Evolutionary conservation across 2,329 filamentous ascomycete species (phyloP).

Genomic region (Passalora sequoiae): DNA sequence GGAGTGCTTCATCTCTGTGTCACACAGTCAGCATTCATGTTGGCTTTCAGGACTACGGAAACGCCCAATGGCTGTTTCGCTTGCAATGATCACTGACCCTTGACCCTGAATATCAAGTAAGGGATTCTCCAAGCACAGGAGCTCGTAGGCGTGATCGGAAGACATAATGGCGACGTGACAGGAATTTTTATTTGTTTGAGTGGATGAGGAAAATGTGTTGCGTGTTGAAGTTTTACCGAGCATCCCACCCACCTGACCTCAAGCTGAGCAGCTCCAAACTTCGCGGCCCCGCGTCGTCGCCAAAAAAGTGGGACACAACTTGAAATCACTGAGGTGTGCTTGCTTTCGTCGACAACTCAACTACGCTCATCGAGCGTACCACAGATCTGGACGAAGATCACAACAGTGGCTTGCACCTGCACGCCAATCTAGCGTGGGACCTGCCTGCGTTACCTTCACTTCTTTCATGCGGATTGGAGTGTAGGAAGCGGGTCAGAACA

Average conservation of each 20-base stretch:
- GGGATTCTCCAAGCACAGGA: conserved; percentile 95
- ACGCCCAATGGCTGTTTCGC: conserved; percentile 4
- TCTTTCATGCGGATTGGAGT: too few relatives aligned
- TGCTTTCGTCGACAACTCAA: too few relatives aligned
- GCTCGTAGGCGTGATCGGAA: conserved; percentile 61
- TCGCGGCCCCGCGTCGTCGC: conserved; percentile 2
- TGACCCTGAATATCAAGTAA: conserved; percentile 92
- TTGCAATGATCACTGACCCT: conserved; percentile 45
- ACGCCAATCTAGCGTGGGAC: too few relatives aligned
- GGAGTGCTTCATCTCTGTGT: conserved; percentile 69
- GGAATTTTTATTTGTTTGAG: background rate
- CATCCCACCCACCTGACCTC: conserved; percentile 1
- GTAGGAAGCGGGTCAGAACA: too few relatives aligned
- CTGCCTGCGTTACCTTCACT: too few relatives aligned
- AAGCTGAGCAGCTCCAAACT: too few relatives aligned
- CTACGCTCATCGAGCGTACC: too few relatives aligned
- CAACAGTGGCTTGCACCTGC: too few relatives aligned
- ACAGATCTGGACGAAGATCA: too few relatives aligned
- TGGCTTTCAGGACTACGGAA: conserved; percentile 14
- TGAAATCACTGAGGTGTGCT: too few relatives aligned
- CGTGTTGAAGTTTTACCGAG: background rate
- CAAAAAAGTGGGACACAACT: too few relatives aligned
- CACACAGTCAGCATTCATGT: conserved; percentile 26
- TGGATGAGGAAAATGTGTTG: background rate
- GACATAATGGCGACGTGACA: conserved; percentile 14